Percentiles rank a stretch among this genome's conserved stretches.
Evolutionary conservation across 129 eudicot species (phyloP).

Genomic region (Pittosporum tobira): DNA sequence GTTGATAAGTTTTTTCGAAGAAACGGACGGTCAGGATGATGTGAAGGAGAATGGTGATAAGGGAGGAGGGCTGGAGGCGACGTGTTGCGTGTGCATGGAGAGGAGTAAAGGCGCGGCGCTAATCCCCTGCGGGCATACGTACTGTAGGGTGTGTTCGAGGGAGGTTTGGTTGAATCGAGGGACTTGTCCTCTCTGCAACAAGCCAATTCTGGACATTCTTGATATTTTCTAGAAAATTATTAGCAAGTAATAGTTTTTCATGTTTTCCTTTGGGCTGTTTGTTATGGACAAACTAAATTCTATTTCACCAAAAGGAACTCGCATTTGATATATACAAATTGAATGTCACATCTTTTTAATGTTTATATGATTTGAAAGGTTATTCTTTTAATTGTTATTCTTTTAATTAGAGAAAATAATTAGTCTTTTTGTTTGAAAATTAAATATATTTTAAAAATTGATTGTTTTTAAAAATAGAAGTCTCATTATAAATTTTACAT

Average conservation of each 20-base stretch:
- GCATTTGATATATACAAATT: too few species aligned
- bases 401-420: too few species aligned
- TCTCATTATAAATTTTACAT: too few species aligned
- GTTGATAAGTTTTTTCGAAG: slow-evolving; percentile 36
- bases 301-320: too few species aligned
- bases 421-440: not conserved
- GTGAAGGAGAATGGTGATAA: not conserved
- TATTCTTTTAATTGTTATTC: not conserved
- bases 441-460: too few species aligned
- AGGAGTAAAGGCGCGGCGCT: slow-evolving; percentile 46
- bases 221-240: slow-evolving; percentile 29
- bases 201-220: slow-evolving; percentile 36
- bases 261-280: not conserved
- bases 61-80: slow-evolving; percentile 6
- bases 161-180: slow-evolving; percentile 43
- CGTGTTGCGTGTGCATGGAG: slow-evolving; percentile 48
- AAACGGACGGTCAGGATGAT: slow-evolving; percentile 15
- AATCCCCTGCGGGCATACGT: slow-evolving; percentile 58
- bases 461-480: too few species aligned
- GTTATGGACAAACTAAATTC: not conserved
- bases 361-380: not conserved
- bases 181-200: slow-evolving; percentile 46
- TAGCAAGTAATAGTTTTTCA: not conserved
- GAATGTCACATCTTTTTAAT: too few species aligned
- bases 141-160: slow-evolving; percentile 44